Evolutionary conservation across 2,329 filamentous ascomycete genomes (phyloP).

Genomic region (Endothia cerciana): DNA sequence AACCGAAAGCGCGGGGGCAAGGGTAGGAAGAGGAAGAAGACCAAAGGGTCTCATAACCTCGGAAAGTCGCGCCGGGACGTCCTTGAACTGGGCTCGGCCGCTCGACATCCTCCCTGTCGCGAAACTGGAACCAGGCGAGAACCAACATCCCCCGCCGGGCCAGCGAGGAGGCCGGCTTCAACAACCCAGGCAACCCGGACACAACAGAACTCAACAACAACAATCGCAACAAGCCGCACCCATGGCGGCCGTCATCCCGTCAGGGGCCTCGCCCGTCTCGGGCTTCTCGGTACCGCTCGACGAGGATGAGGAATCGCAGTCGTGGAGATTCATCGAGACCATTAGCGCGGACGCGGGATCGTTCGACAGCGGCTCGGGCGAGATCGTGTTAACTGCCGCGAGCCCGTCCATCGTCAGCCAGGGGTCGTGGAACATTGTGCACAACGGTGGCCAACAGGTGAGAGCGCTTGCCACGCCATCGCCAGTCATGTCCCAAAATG

Average conservation of each 20-base stretch:
- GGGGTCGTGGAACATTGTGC: conserved; percentile 53
- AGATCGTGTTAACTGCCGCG: conserved; percentile 37
- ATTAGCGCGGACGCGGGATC: conserved; percentile 35
- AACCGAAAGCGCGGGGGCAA: neutral
- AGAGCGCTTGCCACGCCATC: conserved; percentile 20
- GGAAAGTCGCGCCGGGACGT: neutral
- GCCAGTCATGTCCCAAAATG: conserved; percentile 46
- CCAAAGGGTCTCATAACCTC: neutral
- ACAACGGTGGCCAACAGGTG: conserved; percentile 40
- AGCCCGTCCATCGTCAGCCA: conserved; percentile 57
- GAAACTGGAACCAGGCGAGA: conserved; percentile 15
- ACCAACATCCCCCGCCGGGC: conserved; percentile 11
- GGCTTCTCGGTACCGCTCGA: conserved; percentile 24
- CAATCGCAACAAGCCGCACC: conserved; percentile 12
- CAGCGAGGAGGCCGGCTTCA: conserved; percentile 7
- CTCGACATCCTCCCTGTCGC: conserved; percentile 2
- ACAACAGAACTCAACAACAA: neutral
- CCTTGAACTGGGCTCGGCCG: too few relatives aligned
- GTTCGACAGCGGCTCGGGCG: conserved; percentile 15
- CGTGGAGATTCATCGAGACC: conserved; percentile 26
- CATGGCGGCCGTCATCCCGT: conserved; percentile 40
- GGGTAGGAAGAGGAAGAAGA: neutral
- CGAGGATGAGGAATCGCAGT: conserved; percentile 41
- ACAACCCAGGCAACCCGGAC: neutral
- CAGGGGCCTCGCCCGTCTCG: conserved; percentile 35